These are phyloP conservation scores for Flaveria ramosissima DNA, from an alignment of 129 eudicot species.

Conservation along the genomic window DNA sequence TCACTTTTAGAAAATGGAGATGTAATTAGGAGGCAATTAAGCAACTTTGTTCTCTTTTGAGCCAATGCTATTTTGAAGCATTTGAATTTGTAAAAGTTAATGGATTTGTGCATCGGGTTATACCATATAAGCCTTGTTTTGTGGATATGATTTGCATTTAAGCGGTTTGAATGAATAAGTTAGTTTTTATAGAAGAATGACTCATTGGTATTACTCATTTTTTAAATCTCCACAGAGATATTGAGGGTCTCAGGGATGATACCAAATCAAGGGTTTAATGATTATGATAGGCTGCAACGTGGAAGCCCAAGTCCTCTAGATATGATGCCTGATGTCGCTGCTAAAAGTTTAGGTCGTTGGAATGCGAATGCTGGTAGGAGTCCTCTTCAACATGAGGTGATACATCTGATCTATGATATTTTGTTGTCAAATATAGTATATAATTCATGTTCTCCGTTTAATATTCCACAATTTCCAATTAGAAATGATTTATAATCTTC, in stretches of 20 bases:
- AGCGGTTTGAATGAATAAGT: not conserved
- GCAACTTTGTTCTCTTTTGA: not conserved
- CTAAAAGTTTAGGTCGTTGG: slow-evolving; percentile 47
- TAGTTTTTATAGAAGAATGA: not conserved
- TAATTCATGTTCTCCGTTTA: not conserved
- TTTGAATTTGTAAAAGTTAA: not conserved
- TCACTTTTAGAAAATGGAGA: not conserved
- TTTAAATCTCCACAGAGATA: slow-evolving; percentile 49
- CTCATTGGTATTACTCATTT: not conserved
- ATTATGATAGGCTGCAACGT: slow-evolving; percentile 62
- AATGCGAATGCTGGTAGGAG: slow-evolving; percentile 49
- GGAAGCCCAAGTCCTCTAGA: slow-evolving; percentile 66
- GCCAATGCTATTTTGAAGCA: not conserved
- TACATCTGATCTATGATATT: not conserved
- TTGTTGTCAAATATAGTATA: not conserved
- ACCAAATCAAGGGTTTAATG: slow-evolving; percentile 52
- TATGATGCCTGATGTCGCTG: slow-evolving; percentile 52
- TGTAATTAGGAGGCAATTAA: not conserved
- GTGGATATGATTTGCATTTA: not conserved
- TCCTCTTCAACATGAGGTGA: slow-evolving; percentile 62
- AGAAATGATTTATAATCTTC: not conserved
- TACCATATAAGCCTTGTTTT: not conserved
- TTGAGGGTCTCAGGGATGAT: slow-evolving; percentile 53
- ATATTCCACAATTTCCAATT: not conserved
- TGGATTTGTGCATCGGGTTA: not conserved